Conservation (phyloP, 2,329 filamentous ascomycete genomes). For the Hypoxylon sp. region DNA sequence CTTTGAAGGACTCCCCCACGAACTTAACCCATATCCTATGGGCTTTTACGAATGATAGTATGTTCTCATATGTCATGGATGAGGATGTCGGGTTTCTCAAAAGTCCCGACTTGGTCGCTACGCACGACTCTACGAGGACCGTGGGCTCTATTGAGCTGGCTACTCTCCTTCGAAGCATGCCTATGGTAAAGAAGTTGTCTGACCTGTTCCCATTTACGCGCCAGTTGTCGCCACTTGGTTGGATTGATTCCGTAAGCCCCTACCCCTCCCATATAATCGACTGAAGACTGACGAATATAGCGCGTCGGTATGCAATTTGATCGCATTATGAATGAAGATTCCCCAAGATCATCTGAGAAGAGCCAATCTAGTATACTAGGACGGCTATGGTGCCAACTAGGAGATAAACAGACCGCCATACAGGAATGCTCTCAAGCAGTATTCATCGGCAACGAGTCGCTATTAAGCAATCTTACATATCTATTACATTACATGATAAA, state of each 20-base stretch:
- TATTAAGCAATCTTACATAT: constrained; percentile 3
- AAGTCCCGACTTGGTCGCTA: not conserved
- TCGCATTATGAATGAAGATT: constrained; percentile 1
- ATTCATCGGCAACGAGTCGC: constrained; percentile 9
- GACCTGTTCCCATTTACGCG: not conserved
- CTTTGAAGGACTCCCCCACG: not conserved
- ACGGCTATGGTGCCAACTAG: constrained; percentile 1
- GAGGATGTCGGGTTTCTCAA: constrained; percentile 3
- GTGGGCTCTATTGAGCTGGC: constrained; percentile 2
- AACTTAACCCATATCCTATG: constrained; percentile 8
- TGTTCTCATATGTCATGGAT: constrained; percentile 3
- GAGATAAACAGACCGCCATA: not conserved
- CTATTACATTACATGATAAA: constrained; percentile 4
- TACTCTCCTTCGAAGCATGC: constrained; percentile 1
- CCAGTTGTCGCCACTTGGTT: not conserved
- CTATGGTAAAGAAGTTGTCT: not conserved
- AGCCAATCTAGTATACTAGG: not conserved
- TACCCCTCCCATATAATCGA: not conserved
- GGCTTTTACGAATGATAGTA: constrained; percentile 10
- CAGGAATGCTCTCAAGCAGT: constrained; percentile 3
- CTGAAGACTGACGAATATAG: not conserved
- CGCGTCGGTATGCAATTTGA: not conserved
- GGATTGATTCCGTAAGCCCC: constrained; percentile 5
- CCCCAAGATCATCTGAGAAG: constrained; percentile 2
- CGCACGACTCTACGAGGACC: constrained; percentile 6